Percentiles rank a stretch among this genome's conserved stretches.
These are phyloP conservation scores for Penicillium coffeae DNA, from an alignment of 495 filamentous ascomycete genomes.

Conservation along the genomic window DNA sequence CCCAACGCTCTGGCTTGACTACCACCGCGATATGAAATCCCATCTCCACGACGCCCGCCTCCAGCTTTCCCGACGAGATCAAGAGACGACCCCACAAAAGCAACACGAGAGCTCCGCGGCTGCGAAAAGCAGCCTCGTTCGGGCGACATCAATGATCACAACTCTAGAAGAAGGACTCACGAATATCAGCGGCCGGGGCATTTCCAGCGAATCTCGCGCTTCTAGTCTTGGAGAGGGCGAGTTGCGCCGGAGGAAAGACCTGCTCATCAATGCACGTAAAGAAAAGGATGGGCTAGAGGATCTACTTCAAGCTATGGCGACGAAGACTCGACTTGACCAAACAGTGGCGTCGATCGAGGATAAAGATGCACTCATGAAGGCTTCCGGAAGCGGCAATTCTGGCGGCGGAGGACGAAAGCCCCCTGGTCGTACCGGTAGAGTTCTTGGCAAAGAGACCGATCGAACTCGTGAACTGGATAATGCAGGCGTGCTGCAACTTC, in stretches of 20 bases:
- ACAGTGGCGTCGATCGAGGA: constrained; percentile 50
- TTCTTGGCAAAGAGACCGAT: constrained; percentile 87
- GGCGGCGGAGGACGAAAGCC: constrained; percentile 18
- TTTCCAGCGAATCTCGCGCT: neutral
- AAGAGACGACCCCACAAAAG: constrained; percentile 58
- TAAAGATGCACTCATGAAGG: constrained; percentile 49
- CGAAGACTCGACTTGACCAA: constrained; percentile 47
- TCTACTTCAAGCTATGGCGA: constrained; percentile 67
- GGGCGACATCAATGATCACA: constrained; percentile 62
- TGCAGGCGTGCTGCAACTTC: constrained; percentile 78
- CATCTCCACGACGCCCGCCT: constrained; percentile 78
- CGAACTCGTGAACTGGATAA: constrained; percentile 88
- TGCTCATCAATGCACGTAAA: constrained; percentile 70
- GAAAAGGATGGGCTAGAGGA: constrained; percentile 86
- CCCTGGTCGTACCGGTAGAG: constrained; percentile 50
- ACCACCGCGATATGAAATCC: constrained; percentile 75
- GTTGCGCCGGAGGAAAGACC: constrained; percentile 71
- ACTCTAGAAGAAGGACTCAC: constrained; percentile 70
- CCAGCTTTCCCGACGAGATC: constrained; percentile 70
- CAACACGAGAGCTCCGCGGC: constrained; percentile 76
- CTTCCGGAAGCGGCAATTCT: constrained; percentile 8
- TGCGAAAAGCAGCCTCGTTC: constrained; percentile 78
- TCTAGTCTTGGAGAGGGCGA: constrained; percentile 77
- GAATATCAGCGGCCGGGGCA: constrained; percentile 26
- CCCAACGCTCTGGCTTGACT: constrained; percentile 81